phyloP scores from a whole-genome alignment of 176 grass and related monocot genomes.

The Oropetium thomaeum region DNA sequence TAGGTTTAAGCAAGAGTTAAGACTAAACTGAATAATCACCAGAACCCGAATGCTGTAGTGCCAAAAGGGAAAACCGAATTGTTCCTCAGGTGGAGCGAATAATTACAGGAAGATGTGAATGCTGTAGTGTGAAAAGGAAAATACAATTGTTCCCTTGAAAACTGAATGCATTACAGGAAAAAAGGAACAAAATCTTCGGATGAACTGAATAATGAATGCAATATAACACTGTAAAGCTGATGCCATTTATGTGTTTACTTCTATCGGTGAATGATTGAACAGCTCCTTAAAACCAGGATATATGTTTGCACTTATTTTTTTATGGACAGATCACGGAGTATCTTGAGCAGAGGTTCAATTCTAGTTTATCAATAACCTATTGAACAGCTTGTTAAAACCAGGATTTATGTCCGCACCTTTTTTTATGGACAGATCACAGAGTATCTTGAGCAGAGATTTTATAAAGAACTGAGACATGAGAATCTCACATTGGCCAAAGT shows the following conservation, averaged over 20 bases:
- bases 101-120: neutral
- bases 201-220: neutral
- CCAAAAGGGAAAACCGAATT: neutral
- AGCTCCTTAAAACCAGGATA: neutral
- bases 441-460: conserved; percentile 84
- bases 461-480: conserved; percentile 87
- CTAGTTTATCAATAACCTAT: neutral
- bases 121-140: too few species aligned
- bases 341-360: conserved; percentile 74
- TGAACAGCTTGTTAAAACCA: neutral
- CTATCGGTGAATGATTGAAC: neutral
- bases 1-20: neutral
- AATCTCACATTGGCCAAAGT: conserved; percentile 74
- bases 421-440: conserved; percentile 64
- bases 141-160: too few species aligned
- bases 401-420: neutral
- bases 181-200: neutral
- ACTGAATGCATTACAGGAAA: neutral
- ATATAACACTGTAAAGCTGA: neutral
- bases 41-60: neutral
- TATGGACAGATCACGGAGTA: conserved; percentile 67
- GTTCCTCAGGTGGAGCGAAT: neutral
- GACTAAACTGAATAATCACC: neutral
- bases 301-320: neutral
- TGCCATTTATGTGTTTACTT: neutral